Evolutionary conservation across 805 yeast genomes (phyloP).

Genomic region (Candida corydali): DNA sequence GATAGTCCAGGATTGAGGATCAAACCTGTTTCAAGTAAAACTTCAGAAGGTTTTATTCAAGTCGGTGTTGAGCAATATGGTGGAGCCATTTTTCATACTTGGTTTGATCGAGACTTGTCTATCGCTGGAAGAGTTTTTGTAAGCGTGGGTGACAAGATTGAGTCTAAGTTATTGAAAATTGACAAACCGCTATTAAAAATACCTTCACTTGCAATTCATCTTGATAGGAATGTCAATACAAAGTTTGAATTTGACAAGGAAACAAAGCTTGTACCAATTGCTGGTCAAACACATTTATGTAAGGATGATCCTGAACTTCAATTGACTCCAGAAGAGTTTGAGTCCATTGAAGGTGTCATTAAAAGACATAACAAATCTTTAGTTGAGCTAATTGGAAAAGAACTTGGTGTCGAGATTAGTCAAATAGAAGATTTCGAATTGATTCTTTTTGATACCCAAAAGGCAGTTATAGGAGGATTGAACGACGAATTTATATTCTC

Average conservation of each 20-base stretch:
- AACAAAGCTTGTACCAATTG: slow-evolving; percentile 79
- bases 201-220: slow-evolving; percentile 92
- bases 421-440: slow-evolving; percentile 89
- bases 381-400: slow-evolving; percentile 63
- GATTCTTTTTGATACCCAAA: slow-evolving; percentile 79
- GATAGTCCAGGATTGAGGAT: slow-evolving; percentile 89
- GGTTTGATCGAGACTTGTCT: slow-evolving; percentile 93
- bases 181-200: slow-evolving; percentile 83
- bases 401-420: slow-evolving; percentile 46
- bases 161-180: slow-evolving; percentile 71
- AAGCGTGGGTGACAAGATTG: slow-evolving; percentile 44
- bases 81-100: slow-evolving; percentile 93
- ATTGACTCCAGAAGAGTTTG: slow-evolving; percentile 51
- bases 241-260: slow-evolving; percentile 90
- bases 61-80: slow-evolving; percentile 94
- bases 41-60: slow-evolving; percentile 73
- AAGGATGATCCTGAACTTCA: slow-evolving; percentile 48
- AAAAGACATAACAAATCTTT: slow-evolving; percentile 76
- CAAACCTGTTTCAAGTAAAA: slow-evolving; percentile 77
- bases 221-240: slow-evolving; percentile 68
- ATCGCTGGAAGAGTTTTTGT: slow-evolving; percentile 90
- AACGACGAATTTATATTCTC: slow-evolving; percentile 88
- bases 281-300: slow-evolving; percentile 53
- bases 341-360: slow-evolving; percentile 59
- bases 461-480: slow-evolving; percentile 80